Evolutionary conservation across 1,139 yeast species (phyloP), one percentile per base, ranked within the genome.

Genomic region (Debaryomyces udenii): DNA sequence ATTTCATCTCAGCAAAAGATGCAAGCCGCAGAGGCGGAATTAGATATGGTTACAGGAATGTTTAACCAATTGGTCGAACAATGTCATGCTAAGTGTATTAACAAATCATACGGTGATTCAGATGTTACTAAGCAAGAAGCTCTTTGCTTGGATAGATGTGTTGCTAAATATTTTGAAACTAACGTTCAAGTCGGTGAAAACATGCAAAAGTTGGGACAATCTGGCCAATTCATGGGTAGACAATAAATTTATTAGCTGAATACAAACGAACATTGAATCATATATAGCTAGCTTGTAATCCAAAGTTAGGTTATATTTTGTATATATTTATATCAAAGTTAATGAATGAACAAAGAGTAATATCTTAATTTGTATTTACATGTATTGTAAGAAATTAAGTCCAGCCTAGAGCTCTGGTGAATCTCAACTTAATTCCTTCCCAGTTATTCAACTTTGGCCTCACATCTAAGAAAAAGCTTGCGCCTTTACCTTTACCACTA

Each of bases 21-120:
- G 48, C 76, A 76, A 55, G 80, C 74, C 57, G 84, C 81, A 48
- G 96, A 94, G 57, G 97, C 98, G 40, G 98, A 91, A 68, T 79
- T 91, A 53, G 98, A 91, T 62, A 85, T 91, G 84, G 96, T 91
- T 54, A 90, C 97, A 23, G 96, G 94, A 53, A 90, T 91, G 97
- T 91, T 91, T 81, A 91, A 91, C 79, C 82, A 85, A 57, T 70
- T 79, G 52, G 81, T 79, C 27, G 90, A 84, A 54, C 86, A 90
- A 56, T 93, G 99, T 67, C 95, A 93, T 66, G 67, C 74, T 57
- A 93, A 93, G 72, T 93, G 99, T 71, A 86, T 93, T 62, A 71
- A 70, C 58, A 70, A 68, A 51, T 47, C 64, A 16, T 91, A 91
- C 72, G 60, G 66, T 44, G 94, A 88, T 45, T 86, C 93, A 42